Conservation (phyloP, 2,329 filamentous ascomycete genomes). For the Claviceps spartinae region DNA sequence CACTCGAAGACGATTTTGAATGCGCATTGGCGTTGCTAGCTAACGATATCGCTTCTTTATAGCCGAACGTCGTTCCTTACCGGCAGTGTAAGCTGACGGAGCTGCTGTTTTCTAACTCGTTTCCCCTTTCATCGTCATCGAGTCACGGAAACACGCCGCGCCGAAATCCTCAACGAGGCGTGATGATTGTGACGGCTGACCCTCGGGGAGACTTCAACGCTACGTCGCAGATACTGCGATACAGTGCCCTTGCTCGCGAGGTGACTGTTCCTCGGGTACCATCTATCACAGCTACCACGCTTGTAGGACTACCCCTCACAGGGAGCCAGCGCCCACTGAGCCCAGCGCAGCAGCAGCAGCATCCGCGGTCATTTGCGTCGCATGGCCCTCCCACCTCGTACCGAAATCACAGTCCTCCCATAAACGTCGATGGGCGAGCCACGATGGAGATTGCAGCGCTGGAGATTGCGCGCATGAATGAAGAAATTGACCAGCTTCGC, state of each 20-base stretch:
- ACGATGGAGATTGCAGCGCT: slow-evolving; percentile 73
- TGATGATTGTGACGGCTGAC: slow-evolving; percentile 96
- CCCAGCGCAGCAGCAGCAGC: slow-evolving; percentile 18
- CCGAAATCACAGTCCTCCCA: slow-evolving; percentile 26
- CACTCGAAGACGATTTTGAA: background rate
- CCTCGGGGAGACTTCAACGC: slow-evolving; percentile 90
- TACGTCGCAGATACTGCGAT: slow-evolving; percentile 88
- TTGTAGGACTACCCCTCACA: slow-evolving; percentile 22
- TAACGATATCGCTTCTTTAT: background rate
- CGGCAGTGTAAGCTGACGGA: slow-evolving; percentile 78
- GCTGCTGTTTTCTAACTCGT: slow-evolving; percentile 78
- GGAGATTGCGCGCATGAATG: slow-evolving; percentile 62
- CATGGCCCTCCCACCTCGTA: slow-evolving; percentile 19
- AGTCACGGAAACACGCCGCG: slow-evolving; percentile 25
- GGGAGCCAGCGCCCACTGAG: slow-evolving; percentile 14
- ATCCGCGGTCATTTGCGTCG: slow-evolving; percentile 27
- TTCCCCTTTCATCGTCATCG: slow-evolving; percentile 44
- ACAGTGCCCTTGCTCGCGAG: slow-evolving; percentile 83
- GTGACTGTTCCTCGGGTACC: slow-evolving; percentile 84
- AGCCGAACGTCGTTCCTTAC: slow-evolving; percentile 65
- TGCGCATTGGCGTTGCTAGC: background rate
- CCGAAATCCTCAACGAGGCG: slow-evolving; percentile 67
- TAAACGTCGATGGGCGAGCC: slow-evolving; percentile 39
- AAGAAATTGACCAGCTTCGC: slow-evolving; percentile 62
- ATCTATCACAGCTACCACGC: slow-evolving; percentile 62